phyloP scores from a whole-genome alignment of 2,329 filamentous ascomycete species.

The Aspergillus phoenicis region DNA sequence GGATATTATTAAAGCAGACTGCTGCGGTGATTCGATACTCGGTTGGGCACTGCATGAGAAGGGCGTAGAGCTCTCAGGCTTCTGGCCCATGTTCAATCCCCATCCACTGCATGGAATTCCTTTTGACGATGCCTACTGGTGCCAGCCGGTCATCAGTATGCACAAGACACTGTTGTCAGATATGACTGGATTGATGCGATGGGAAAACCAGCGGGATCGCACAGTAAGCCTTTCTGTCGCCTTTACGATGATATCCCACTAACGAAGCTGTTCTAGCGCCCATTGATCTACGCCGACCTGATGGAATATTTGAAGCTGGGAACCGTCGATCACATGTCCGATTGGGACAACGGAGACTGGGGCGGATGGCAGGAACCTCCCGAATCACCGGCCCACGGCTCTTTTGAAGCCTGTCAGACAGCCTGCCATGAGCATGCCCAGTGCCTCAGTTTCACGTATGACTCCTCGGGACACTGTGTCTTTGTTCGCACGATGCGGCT shows the following conservation, averaged over 20 bases:
- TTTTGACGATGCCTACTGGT: constrained; percentile 53
- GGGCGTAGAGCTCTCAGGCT: constrained; percentile 50
- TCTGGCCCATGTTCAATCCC: constrained; percentile 53
- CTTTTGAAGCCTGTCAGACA: constrained; percentile 31
- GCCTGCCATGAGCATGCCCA: constrained; percentile 28
- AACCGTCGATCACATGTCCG: constrained; percentile 20
- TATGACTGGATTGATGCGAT: constrained; percentile 55
- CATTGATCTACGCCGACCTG: constrained; percentile 30
- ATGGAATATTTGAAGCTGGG: constrained; percentile 32
- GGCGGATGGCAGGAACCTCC: constrained; percentile 32
- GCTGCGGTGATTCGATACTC: constrained; percentile 57
- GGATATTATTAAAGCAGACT: constrained; percentile 49
- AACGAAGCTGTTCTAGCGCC: not conserved
- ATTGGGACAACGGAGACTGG: constrained; percentile 43
- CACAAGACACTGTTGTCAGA: constrained; percentile 53
- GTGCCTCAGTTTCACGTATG: constrained; percentile 33
- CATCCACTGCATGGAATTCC: constrained; percentile 56
- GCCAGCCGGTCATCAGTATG: constrained; percentile 54
- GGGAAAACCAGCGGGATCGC: constrained; percentile 29
- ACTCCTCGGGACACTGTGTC: constrained; percentile 24
- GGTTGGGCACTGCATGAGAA: constrained; percentile 52
- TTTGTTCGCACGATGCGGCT: constrained; percentile 29
- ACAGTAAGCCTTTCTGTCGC: constrained; percentile 20
- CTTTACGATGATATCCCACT: not conserved
- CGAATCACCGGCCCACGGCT: constrained; percentile 31